phyloP scores from a whole-genome alignment of 148 eudicot species.

The Suaeda aralocaspica region DNA sequence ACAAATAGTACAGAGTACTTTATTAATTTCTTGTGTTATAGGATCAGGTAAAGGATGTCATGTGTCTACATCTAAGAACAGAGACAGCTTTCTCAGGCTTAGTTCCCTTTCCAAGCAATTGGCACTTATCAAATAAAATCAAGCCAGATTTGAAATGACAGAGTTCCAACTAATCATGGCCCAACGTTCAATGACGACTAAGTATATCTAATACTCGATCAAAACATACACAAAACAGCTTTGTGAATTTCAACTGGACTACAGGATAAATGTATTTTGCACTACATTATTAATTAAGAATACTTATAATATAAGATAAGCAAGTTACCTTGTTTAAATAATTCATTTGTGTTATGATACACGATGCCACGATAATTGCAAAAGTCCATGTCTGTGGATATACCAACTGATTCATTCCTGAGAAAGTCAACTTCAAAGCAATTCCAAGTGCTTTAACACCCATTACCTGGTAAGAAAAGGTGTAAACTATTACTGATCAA shows the following conservation, averaged over 20 bases:
- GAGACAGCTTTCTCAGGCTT: too few species aligned
- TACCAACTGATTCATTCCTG: conserved; percentile 62
- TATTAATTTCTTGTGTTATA: too few species aligned
- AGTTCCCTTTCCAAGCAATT: too few species aligned
- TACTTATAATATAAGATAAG: conserved; percentile 4
- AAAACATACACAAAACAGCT: too few species aligned
- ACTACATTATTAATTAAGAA: not conserved
- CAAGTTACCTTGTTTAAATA: conserved; percentile 63
- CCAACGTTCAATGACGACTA: not conserved
- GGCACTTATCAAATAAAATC: too few species aligned
- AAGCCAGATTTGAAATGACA: too few species aligned
- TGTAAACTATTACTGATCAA: not conserved
- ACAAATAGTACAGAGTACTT: too few species aligned
- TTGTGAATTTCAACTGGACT: too few species aligned
- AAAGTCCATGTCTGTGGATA: conserved; percentile 81
- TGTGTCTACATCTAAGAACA: too few species aligned
- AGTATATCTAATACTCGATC: not conserved
- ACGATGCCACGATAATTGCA: conserved; percentile 39
- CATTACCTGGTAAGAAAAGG: conserved; percentile 54
- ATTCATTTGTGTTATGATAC: conserved; percentile 68
- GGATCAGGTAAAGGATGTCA: too few species aligned
- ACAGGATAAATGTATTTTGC: not conserved
- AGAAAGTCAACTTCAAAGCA: conserved; percentile 66
- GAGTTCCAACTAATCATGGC: not conserved
- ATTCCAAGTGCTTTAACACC: conserved; percentile 79